These are phyloP conservation scores for Quercus ilex DNA, from an alignment of 306 rosid genomes.

Conservation along the genomic window DNA sequence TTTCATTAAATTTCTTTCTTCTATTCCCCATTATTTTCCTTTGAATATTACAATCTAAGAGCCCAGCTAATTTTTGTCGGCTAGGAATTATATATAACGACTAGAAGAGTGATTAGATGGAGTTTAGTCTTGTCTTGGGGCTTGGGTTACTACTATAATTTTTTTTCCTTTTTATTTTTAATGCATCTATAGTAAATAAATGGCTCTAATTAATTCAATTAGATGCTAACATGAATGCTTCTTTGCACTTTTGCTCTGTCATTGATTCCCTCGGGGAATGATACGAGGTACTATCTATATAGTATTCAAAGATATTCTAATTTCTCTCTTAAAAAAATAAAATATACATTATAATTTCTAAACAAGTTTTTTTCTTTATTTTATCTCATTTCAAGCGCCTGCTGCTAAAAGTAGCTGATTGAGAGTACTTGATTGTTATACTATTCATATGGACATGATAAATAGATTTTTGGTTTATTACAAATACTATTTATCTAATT, in stretches of 20 bases:
- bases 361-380: neutral
- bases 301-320: neutral
- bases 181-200: neutral
- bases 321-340: too few relatives aligned
- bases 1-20: slow-evolving; percentile 8
- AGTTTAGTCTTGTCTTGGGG: neutral
- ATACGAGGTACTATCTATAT: neutral
- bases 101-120: neutral
- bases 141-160: neutral
- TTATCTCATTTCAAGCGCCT: neutral
- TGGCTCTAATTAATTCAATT: neutral
- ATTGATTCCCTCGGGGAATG: neutral
- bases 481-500: neutral
- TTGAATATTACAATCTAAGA: neutral
- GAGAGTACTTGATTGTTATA: neutral
- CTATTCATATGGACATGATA: neutral
- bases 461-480: neutral
- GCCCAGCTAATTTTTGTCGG: neutral
- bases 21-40: neutral
- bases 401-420: neutral
- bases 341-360: too few relatives aligned
- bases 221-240: neutral
- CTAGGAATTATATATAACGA: neutral
- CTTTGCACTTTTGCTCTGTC: neutral
- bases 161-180: neutral